Evolutionary conservation across 1,284 basidiomycete species (phyloP), one percentile per base, ranked within the genome.

Genomic region (Gymnopus androsaceus): DNA sequence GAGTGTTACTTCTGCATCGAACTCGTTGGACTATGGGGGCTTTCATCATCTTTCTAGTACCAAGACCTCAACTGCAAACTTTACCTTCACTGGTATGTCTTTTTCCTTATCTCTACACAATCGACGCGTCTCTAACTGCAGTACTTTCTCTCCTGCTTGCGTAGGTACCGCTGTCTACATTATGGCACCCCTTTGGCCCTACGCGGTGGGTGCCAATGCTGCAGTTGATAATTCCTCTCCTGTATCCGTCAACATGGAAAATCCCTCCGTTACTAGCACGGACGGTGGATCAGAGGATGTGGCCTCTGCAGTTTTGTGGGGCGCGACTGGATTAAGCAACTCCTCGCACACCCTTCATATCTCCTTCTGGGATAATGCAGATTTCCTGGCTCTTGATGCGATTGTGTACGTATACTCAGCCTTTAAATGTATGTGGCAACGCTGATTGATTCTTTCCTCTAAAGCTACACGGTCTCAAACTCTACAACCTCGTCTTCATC

Each of bases 141-240:
- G n/a, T n/a, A n/a, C n/a, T n/a, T n/a, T n/a, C n/a, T n/a, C n/a
- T n/a, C n/a, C n/a, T n/a, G n/a, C n/a, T n/a, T 51, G 3, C 5
- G 25, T 28, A 55, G 54, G 54, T 8, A 31, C 25, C 19, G 54
- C 45, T 6, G 37, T 55, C 8, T 55, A 41, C n/a, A 19, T 55
- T 17, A 41, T 55, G 38, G 38, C 36, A 4, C 54, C 54, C 5
- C 54, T 40, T 5, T 55, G 54, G 54, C 54, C 54, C 14, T 55
- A 55, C 23, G 7, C 37, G 49, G 54, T 55, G 14, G 54, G 54
- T n/a, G 46, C 37, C 21, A 27, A 28, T 7, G 54, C 44, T n/a
- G 46, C 54, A 4, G 38, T 55, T 17, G 54, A 55, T 38, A 37
- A 27, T 4, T 48, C 54, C 17, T 12, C 19, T 19, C 46, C 54